Percentiles rank a stretch among this genome's conserved stretches.
Evolutionary conservation across 768 basidiomycete genomes (phyloP).

Genomic region (Mycena latifolia): DNA sequence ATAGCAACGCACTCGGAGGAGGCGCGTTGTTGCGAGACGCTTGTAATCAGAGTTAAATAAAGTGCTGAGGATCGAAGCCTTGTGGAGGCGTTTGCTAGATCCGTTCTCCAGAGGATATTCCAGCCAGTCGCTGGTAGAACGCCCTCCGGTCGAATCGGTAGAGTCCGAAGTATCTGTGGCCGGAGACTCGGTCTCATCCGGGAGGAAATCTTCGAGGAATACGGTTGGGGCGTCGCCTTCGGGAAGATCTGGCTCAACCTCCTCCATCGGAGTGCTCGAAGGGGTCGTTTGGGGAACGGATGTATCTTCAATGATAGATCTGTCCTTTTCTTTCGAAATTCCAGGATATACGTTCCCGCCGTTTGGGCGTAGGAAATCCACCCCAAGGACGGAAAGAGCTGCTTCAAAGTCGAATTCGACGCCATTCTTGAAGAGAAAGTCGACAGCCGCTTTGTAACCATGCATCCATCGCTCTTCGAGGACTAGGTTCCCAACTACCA

Average conservation of each 20-base stretch:
- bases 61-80: slow-evolving; percentile 1
- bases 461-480: background rate
- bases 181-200: background rate
- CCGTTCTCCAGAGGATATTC: slow-evolving; percentile 4
- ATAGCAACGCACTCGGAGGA: slow-evolving; percentile 15
- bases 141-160: too few relatives aligned
- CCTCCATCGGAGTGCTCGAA: background rate
- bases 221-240: background rate
- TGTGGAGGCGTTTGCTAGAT: slow-evolving; percentile 1
- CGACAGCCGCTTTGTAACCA: background rate
- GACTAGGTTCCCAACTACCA: background rate
- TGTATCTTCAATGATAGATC: background rate
- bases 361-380: slow-evolving; percentile 12
- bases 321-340: background rate
- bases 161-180: too few relatives aligned
- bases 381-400: background rate
- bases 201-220: background rate
- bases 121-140: slow-evolving; percentile 1
- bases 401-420: slow-evolving; percentile 8
- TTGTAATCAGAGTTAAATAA: slow-evolving; percentile 5
- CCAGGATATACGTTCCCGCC: slow-evolving; percentile 11
- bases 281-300: too few relatives aligned
- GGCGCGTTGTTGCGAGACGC: background rate
- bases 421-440: background rate
- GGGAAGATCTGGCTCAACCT: background rate